Evolutionary conservation across 2,329 filamentous ascomycete genomes (phyloP).

Genomic region (Colletotrichum zoysiae): DNA sequence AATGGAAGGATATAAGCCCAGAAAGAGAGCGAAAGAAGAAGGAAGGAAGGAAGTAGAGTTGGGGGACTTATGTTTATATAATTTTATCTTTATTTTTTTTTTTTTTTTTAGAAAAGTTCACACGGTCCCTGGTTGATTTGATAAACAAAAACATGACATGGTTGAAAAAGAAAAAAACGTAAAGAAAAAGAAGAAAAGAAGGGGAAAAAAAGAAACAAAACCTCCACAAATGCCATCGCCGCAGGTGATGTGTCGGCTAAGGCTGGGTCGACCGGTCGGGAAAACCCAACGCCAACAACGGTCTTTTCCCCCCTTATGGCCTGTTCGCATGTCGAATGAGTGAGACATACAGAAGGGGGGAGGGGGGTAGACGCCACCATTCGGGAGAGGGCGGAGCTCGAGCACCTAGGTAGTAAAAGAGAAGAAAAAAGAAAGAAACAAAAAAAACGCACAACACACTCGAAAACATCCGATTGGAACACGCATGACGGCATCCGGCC

Average conservation of each 20-base stretch:
- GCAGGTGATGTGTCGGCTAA: conserved; percentile 12
- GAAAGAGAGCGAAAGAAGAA: not conserved
- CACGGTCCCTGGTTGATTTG: too few species aligned
- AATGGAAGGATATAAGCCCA: not conserved
- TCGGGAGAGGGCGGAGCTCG: not conserved
- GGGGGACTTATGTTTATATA: too few species aligned
- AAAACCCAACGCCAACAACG: not conserved
- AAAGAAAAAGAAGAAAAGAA: not conserved
- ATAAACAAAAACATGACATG: not conserved
- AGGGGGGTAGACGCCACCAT: not conserved
- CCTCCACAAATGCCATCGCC: not conserved
- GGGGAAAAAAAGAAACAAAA: not conserved
- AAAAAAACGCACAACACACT: not conserved
- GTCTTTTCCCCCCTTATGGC: not conserved
- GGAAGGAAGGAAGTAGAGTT: too few species aligned
- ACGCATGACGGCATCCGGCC: not conserved
- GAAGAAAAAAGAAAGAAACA: not conserved
- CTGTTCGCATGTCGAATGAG: not conserved
- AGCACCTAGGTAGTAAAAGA: not conserved
- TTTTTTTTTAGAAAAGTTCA: too few species aligned
- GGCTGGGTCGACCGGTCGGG: not conserved
- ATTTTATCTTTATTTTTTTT: too few species aligned
- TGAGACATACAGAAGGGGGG: not conserved
- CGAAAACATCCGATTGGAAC: conserved; percentile 19
- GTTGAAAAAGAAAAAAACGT: too few species aligned